Evolutionary conservation across 139 green algal species (phyloP), one percentile per base, ranked within the genome.

Genomic region (Chlamydomonas sphaeroides): DNA sequence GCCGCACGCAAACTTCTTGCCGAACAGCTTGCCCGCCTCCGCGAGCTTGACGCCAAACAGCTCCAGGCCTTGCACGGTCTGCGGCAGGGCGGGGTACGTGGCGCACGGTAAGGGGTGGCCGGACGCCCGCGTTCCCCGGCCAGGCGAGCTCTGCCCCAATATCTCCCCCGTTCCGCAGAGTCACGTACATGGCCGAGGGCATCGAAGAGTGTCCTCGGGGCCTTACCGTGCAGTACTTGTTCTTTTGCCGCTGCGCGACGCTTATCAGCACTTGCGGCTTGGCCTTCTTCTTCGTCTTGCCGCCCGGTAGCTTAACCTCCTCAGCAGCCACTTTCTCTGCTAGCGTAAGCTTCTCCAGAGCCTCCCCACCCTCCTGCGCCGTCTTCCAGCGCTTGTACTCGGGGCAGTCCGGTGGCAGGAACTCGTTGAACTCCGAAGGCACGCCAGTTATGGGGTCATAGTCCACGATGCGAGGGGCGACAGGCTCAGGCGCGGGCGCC

Each of bases 1-100:
- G 2, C 97, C 97, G 74, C 94, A 97, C 23, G 97, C 97, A 91
- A 99, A 99, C 88, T 99, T 99, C 84, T 99, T 99, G 71, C 97
- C 97, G 81, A 99, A 97, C 39, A 97, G 78, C 91, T 99, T 99
- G 48, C 93, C 84, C 0, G 96, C 96, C 20, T 99, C 96, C 26
- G 85, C 75, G 10, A 98, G 92, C 88, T 98, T 98, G 10, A 98
- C 87, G 23, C 93, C 93, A 85, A 98, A 98, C 4, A 87, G 76
- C 36, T 99, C 96, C 38, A 99, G 78, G 1, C 97, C 96, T 30
- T 86, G 90, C 14, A 99, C 91, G 4, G 93, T 97, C 5, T n/a
- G n/a, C n/a, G n/a, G n/a, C n/a, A n/a, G n/a, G n/a, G n/a, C n/a
- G n/a, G n/a, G n/a, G n/a, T n/a, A n/a, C n/a, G n/a, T n/a, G n/a